Base-by-base conservation (phyloP, 148 eudicot genomes). In the Silene latifolia region DNA sequence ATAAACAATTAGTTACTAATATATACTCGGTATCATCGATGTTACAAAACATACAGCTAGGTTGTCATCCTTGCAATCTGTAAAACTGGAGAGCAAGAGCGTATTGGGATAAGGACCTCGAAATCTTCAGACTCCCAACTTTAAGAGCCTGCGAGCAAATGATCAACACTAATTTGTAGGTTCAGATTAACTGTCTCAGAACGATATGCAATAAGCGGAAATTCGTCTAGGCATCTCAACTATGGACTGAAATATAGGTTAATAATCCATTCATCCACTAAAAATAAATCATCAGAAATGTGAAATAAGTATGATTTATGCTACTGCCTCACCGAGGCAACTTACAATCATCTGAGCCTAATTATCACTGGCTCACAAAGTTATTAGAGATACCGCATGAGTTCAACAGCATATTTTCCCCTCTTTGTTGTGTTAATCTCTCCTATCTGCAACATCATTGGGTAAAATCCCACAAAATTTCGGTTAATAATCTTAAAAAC, bases 371-470 rank as follows among this genome's bases (percentile, higher is more conserved):
- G 48, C 75, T 66, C 32, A 10, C 7, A 46, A 53, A 44, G 57
- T 53, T 9, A 20, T 61, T 76, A 90, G 47, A 90, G 59, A 75
- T 84, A 94, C 64, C 86, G 90, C 63, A 87, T 82, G 62, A 94
- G 89, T 85, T 94, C 98, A 35, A 88, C 89, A 14, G 92, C 87
- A 74, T 87, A 90, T 82, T 85, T 91, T 39, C 96, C 98, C 80
- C 90, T 94, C 91, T 82, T 94, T 20, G 98, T 91, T 18, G 88
- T 64, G 72, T 72, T 79, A 77, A 94, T 89, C 75, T 94, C 96
- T 48, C 98, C 96, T 23, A 94, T 83, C 98, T 94, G 91, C 80
- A 74, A 77, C 64, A 63, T 71, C 56, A 29, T 32, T 39, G 21
- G 62, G 72, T 13, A 61, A 42, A n/a, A 29, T 24, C 24, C 15